A percentile compares a stretch with the other conserved stretches of the same genome.
Conservation (phyloP, 257 asterid species). For the Parsonsia alboflavescens region DNA sequence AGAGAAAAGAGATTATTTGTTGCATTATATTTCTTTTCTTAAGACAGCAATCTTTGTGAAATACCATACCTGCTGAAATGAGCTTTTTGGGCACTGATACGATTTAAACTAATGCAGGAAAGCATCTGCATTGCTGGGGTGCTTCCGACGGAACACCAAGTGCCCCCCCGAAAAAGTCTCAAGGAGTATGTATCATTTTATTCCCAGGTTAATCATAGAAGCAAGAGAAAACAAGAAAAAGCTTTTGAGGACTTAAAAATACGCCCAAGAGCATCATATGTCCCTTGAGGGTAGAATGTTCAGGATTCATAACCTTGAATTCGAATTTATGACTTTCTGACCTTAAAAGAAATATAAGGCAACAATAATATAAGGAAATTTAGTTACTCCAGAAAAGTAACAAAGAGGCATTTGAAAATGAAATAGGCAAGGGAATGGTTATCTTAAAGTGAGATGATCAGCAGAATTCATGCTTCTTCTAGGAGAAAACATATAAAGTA, state of each 20-base stretch:
- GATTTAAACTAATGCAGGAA: constrained; percentile 32
- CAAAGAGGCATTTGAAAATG: neutral
- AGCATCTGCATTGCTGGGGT: constrained; percentile 33
- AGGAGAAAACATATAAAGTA: too few relatives aligned
- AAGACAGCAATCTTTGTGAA: neutral
- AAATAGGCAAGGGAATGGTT: neutral
- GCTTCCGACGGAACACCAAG: constrained; percentile 33
- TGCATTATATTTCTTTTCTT: neutral
- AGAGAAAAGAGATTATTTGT: neutral
- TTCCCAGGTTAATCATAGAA: neutral
- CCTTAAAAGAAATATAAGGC: too few relatives aligned
- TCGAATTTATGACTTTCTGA: too few relatives aligned
- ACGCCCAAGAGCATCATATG: neutral
- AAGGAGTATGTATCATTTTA: constrained; percentile 33
- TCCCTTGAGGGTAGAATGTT: too few relatives aligned
- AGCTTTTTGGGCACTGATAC: neutral
- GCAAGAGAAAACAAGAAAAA: neutral
- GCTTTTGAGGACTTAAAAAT: neutral
- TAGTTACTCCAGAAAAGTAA: too few relatives aligned
- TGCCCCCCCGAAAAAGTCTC: constrained; percentile 36
- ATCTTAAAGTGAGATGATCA: neutral
- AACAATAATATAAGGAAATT: neutral
- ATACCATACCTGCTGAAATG: neutral
- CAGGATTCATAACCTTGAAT: too few relatives aligned
- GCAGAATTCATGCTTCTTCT: neutral